These are phyloP conservation scores for Globisporangium parvum DNA, from an alignment of 352 stramenopile species.

Conservation along the genomic window DNA sequence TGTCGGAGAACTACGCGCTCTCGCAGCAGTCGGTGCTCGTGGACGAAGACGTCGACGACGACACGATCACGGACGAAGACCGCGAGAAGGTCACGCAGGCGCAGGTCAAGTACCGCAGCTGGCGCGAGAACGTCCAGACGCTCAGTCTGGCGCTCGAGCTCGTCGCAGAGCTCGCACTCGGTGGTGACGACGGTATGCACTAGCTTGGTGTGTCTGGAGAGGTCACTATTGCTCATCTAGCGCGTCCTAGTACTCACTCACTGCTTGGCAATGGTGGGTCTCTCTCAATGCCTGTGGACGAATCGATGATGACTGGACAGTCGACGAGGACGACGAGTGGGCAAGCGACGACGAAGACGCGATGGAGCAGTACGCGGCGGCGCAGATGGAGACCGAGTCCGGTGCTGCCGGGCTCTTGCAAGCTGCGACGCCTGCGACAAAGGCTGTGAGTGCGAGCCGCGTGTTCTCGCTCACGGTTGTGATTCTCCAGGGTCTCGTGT, in stretches of 20 bases:
- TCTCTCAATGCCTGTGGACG: background rate
- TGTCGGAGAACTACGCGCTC: constrained; percentile 48
- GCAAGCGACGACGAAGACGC: constrained; percentile 84
- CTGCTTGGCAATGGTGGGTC: background rate
- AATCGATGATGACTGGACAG: constrained; percentile 14
- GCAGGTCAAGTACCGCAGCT: constrained; percentile 61
- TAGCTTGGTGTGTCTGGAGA: background rate
- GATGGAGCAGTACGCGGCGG: constrained; percentile 74
- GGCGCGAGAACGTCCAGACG: constrained; percentile 78
- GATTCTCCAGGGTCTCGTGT: constrained; percentile 76
- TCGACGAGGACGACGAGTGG: constrained; percentile 80
- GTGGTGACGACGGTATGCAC: constrained; percentile 34
- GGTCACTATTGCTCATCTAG: too few relatives aligned
- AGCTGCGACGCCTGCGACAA: constrained; percentile 20
- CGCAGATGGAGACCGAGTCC: constrained; percentile 47
- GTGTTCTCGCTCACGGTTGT: constrained; percentile 49
- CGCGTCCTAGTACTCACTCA: background rate
- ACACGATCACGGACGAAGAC: constrained; percentile 52
- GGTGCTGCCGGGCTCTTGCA: constrained; percentile 4
- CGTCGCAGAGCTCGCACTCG: constrained; percentile 54
- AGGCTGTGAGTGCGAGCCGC: constrained; percentile 34
- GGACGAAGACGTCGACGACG: constrained; percentile 60
- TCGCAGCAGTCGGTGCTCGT: constrained; percentile 56
- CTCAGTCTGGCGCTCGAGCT: constrained; percentile 75
- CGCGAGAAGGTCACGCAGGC: constrained; percentile 56